These are phyloP conservation scores for Fonsecaea erecta DNA, from an alignment of 2,329 filamentous ascomycete genomes.

Conservation along the genomic window DNA sequence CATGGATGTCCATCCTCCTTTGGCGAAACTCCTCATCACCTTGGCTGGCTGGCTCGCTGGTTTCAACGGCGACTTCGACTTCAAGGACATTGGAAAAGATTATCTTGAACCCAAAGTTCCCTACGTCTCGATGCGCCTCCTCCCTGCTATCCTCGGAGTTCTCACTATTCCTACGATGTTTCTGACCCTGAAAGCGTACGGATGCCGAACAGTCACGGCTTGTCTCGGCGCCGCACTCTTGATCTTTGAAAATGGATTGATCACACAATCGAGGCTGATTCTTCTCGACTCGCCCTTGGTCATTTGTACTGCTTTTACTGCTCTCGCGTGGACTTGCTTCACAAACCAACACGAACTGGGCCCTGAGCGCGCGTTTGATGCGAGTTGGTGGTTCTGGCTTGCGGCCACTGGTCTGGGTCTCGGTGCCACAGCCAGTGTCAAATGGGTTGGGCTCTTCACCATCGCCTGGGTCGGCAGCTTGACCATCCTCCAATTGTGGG, in stretches of 20 bases:
- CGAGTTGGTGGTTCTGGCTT: slow-evolving; percentile 98
- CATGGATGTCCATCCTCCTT: slow-evolving; percentile 98
- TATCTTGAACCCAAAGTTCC: slow-evolving; percentile 93
- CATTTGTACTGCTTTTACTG: slow-evolving; percentile 89
- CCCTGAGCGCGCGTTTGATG: slow-evolving; percentile 81
- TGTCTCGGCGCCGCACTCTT: slow-evolving; percentile 81
- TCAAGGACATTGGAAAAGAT: slow-evolving; percentile 99
- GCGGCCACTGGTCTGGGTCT: slow-evolving; percentile 81
- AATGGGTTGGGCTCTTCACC: slow-evolving; percentile 98
- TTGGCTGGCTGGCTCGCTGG: slow-evolving; percentile 93
- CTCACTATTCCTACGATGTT: slow-evolving; percentile 91
- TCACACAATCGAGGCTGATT: slow-evolving; percentile 93
- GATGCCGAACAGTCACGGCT: slow-evolving; percentile 85
- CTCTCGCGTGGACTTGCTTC: slow-evolving; percentile 87
- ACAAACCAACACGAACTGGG: slow-evolving; percentile 96
- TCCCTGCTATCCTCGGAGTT: slow-evolving; percentile 88
- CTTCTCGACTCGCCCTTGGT: slow-evolving; percentile 94
- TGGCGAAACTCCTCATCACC: slow-evolving; percentile 95
- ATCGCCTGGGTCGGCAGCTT: slow-evolving; percentile 96
- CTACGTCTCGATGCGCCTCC: slow-evolving; percentile 95
- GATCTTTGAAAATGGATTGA: slow-evolving; percentile 94
- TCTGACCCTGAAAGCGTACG: slow-evolving; percentile 86
- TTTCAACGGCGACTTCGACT: slow-evolving; percentile 94
- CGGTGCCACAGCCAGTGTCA: slow-evolving; percentile 90
- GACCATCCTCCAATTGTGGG: slow-evolving; percentile 91